These are phyloP conservation scores for Rhizophlyctis rosea DNA, from an alignment of 192 early-diverging fungal species.

Conservation along the genomic window DNA sequence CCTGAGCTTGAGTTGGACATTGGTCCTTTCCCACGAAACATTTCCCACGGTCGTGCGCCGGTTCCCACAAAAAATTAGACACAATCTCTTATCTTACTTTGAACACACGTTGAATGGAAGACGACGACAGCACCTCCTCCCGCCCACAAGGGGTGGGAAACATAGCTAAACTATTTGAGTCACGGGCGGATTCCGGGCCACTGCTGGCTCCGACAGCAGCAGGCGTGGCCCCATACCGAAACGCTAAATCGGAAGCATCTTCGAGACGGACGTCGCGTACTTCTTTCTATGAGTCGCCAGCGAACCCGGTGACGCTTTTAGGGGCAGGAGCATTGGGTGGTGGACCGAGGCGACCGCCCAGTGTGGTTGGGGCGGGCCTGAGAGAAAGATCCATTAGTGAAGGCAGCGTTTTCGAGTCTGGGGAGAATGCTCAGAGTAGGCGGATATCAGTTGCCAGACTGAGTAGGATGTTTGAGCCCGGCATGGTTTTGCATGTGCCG, in stretches of 20 bases:
- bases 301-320: slow-evolving; percentile 12
- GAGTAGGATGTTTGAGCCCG: slow-evolving; percentile 27
- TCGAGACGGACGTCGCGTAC: slow-evolving; percentile 3
- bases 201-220: not conserved
- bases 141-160: slow-evolving; percentile 18
- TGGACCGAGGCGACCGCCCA: no score
- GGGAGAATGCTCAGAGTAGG: not conserved
- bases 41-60: no score
- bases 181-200: slow-evolving; percentile 1
- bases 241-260: not conserved
- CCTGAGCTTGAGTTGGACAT: no score
- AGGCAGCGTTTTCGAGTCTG: not conserved
- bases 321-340: slow-evolving; percentile 5
- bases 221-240: not conserved
- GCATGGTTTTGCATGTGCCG: not conserved
- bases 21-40: no score
- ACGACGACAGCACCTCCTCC: no score
- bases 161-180: slow-evolving; percentile 30
- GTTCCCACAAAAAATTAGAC: no score
- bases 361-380: not conserved
- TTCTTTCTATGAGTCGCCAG: not conserved
- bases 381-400: not conserved
- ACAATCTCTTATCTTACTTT: no score
- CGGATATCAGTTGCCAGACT: slow-evolving; percentile 29
- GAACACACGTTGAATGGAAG: no score